These are phyloP conservation scores for Coleophoma cylindrospora DNA, from an alignment of 2,329 filamentous ascomycete genomes.

Conservation along the genomic window DNA sequence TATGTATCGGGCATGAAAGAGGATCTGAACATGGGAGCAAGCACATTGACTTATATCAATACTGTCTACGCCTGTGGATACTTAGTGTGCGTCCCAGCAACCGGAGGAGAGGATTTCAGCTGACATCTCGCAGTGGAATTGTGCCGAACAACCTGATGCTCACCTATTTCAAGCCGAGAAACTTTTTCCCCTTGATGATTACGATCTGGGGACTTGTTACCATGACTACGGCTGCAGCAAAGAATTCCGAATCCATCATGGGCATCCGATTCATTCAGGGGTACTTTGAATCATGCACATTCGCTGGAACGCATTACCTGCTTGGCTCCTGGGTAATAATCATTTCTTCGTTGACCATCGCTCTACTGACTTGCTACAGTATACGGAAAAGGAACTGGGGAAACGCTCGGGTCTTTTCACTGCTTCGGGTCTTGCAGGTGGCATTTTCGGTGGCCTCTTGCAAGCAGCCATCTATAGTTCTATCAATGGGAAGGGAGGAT, in stretches of 20 bases:
- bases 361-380: conserved; percentile 18
- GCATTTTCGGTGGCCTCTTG: conserved; percentile 58
- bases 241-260: conserved; percentile 50
- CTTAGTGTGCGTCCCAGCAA: conserved; percentile 8
- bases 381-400: conserved; percentile 52
- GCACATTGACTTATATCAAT: conserved; percentile 48
- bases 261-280: conserved; percentile 53
- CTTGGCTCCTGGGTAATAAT: conserved; percentile 45
- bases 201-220: conserved; percentile 58
- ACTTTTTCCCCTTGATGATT: conserved; percentile 60
- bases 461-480: conserved; percentile 36
- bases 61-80: conserved; percentile 33
- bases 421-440: conserved; percentile 52
- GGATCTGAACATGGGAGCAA: conserved; percentile 40
- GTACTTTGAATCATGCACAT: conserved; percentile 50
- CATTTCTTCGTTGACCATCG: too few relatives aligned
- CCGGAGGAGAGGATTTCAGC: too few relatives aligned
- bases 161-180: conserved; percentile 55
- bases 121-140: conserved; percentile 45
- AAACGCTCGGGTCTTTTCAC: conserved; percentile 59
- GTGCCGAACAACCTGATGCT: conserved; percentile 57
- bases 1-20: conserved; percentile 51
- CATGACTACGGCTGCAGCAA: conserved; percentile 51
- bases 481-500: conserved; percentile 35
- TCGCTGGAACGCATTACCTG: conserved; percentile 54